These are phyloP conservation scores for Murraya koenigii DNA, from an alignment of 345 rosid species.

Conservation along the genomic window DNA sequence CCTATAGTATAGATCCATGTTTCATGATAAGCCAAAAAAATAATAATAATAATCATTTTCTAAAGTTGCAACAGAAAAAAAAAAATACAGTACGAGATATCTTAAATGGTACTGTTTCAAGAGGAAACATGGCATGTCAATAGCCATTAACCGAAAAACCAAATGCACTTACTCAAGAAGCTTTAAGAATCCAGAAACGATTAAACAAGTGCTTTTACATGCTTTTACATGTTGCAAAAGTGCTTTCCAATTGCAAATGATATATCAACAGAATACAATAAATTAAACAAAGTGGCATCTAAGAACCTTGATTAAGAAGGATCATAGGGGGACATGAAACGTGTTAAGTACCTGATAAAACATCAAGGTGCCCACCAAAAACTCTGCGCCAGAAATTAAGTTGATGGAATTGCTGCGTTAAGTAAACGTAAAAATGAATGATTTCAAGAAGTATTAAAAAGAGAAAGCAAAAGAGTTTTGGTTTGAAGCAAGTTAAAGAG, in stretches of 20 bases:
- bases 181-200: slow-evolving; percentile 22
- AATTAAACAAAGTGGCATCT: not conserved
- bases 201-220: too few relatives aligned
- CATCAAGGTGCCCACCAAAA: slow-evolving; percentile 20
- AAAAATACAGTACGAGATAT: not conserved
- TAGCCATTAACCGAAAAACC: not conserved
- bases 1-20: not conserved
- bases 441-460: not conserved
- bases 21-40: not conserved
- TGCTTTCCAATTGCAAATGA: not conserved
- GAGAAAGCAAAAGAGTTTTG: not conserved
- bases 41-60: too few relatives aligned
- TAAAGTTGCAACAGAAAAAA: not conserved
- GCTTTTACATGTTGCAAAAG: not conserved
- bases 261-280: not conserved
- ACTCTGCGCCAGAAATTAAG: slow-evolving; percentile 4
- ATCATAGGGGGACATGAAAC: slow-evolving; percentile 12
- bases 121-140: not conserved
- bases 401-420: not conserved
- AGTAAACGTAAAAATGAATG: slow-evolving; percentile 4
- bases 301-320: not conserved
- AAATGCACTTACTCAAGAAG: not conserved
- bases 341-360: slow-evolving; percentile 20
- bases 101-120: not conserved
- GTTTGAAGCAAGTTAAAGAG: not conserved